Conservation (phyloP, 2,329 filamentous ascomycete genomes). For the Coleophoma cylindrospora region DNA sequence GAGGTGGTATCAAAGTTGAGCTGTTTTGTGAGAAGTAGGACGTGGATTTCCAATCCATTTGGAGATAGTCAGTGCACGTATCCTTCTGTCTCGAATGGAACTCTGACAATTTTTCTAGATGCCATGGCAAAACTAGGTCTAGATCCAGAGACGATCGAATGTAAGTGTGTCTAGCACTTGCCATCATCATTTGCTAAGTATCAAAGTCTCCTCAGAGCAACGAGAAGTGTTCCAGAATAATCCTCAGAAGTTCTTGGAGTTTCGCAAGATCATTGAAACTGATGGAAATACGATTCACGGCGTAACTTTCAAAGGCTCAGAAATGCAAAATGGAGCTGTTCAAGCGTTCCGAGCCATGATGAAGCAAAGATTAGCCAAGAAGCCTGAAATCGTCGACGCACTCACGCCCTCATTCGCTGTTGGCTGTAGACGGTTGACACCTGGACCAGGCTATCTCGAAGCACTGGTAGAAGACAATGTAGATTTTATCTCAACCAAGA, state of each 20-base stretch:
- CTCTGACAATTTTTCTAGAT: not conserved
- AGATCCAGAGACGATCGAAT: conserved; percentile 30
- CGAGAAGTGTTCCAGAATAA: conserved; percentile 30
- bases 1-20: conserved; percentile 32
- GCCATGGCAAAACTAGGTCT: conserved; percentile 37
- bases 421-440: conserved; percentile 37
- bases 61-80: conserved; percentile 5
- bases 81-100: too few species aligned
- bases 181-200: conserved; percentile 15
- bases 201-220: conserved; percentile 29
- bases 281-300: conserved; percentile 38
- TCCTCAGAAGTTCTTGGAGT: conserved; percentile 31
- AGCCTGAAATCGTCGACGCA: conserved; percentile 29
- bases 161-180: conserved; percentile 23
- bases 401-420: conserved; percentile 35
- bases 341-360: conserved; percentile 32
- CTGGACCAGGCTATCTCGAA: conserved; percentile 36
- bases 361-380: conserved; percentile 32
- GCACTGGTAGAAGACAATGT: conserved; percentile 31
- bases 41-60: conserved; percentile 13
- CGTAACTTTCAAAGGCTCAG: conserved; percentile 28
- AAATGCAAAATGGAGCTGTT: conserved; percentile 29
- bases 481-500: conserved; percentile 38
- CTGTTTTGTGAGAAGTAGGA: conserved; percentile 31
- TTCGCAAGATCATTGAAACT: conserved; percentile 39